These are phyloP conservation scores for Uronychia setigera DNA, from an alignment of 73 alveolate species.

Conservation along the genomic window DNA sequence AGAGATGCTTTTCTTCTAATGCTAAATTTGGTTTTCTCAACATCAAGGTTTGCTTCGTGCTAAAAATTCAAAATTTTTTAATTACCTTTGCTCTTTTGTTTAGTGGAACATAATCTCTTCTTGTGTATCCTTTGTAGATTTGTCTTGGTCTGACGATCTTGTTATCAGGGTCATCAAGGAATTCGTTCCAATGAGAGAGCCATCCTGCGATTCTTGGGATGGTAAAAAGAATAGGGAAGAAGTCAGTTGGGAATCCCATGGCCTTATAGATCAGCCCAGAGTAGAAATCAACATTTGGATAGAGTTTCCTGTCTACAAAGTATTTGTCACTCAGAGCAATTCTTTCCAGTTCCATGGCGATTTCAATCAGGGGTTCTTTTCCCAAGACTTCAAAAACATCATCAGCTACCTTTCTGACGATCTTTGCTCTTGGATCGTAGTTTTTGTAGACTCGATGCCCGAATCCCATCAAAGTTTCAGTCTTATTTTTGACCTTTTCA, in stretches of 20 bases:
- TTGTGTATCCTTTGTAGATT: slow-evolving; percentile 78
- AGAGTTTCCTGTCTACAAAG: slow-evolving; percentile 80
- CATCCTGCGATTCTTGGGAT: slow-evolving; percentile 94
- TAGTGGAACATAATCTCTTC: slow-evolving; percentile 73
- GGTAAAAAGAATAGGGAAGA: slow-evolving; percentile 89
- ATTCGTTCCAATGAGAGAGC: slow-evolving; percentile 92
- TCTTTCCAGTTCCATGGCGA: slow-evolving; percentile 89
- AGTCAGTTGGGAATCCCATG: slow-evolving; percentile 92
- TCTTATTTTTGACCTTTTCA: slow-evolving; percentile 83
- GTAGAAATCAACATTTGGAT: slow-evolving; percentile 94
- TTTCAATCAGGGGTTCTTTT: slow-evolving; percentile 88
- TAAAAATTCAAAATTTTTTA: too few species aligned
- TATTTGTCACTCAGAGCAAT: slow-evolving; percentile 88
- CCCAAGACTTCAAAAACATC: slow-evolving; percentile 88
- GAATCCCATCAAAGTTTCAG: slow-evolving; percentile 85
- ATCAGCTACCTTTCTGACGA: slow-evolving; percentile 82
- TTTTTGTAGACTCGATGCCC: slow-evolving; percentile 93
- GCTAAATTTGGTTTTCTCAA: too few species aligned
- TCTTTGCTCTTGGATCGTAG: slow-evolving; percentile 91
- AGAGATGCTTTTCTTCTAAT: too few species aligned
- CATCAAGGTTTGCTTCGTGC: too few species aligned
- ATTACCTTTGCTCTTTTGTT: slow-evolving; percentile 59
- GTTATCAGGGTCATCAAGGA: slow-evolving; percentile 90
- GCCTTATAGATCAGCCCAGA: slow-evolving; percentile 93
- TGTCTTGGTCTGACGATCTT: slow-evolving; percentile 89